Evolutionary conservation across 2,329 filamentous ascomycete genomes (phyloP).

Genomic region (Fusarium sarcochroum): DNA sequence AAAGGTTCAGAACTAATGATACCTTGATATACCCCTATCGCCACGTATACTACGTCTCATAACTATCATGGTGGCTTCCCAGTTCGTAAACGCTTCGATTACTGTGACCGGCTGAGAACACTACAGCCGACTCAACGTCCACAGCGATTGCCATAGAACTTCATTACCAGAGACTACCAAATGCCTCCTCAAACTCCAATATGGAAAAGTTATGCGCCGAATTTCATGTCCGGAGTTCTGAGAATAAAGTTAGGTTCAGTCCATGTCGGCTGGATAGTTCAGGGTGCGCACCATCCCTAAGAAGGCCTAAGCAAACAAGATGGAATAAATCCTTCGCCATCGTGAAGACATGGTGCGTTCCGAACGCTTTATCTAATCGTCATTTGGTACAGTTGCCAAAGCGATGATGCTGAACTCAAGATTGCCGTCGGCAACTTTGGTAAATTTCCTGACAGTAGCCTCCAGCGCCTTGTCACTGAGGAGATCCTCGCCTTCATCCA

Average conservation of each 20-base stretch:
- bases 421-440: slow-evolving; percentile 55
- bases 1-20: no score
- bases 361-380: slow-evolving; percentile 11
- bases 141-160: no score
- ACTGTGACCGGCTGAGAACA: no score
- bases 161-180: not conserved
- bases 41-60: no score
- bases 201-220: no score
- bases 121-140: no score
- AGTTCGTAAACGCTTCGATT: no score
- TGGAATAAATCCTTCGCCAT: not conserved
- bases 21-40: no score
- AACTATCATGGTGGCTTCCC: no score
- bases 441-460: slow-evolving; percentile 64
- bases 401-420: slow-evolving; percentile 59
- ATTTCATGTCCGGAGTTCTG: not conserved
- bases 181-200: not conserved
- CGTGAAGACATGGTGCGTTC: no score
- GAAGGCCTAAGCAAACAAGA: not conserved
- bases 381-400: slow-evolving; percentile 46
- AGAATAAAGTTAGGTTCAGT: not conserved
- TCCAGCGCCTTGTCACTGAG: slow-evolving; percentile 78
- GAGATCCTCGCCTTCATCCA: slow-evolving; percentile 71
- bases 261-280: not conserved
- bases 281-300: not conserved